Evolutionary conservation across 176 grass and related monocot genomes (phyloP), one percentile per base, ranked within the genome.

Genomic region (Typha latifolia): DNA sequence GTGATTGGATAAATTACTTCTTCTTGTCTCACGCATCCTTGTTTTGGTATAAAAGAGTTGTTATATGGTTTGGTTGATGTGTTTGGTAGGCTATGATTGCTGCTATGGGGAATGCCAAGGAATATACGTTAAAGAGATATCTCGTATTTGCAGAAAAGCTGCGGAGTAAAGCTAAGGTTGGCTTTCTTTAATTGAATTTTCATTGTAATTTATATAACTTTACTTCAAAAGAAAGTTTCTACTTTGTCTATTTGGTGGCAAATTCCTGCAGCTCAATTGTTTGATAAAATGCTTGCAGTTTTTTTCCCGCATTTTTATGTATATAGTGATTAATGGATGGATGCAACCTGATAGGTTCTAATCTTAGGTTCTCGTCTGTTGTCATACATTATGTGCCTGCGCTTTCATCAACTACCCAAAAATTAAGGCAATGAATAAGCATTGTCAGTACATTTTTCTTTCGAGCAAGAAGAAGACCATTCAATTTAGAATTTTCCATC

Each of bases 121-220:
- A 91, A 51, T 96, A 96, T 84, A 91, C 93, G 12, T 66, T 91
- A 67, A 96, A 91, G 80, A 82, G 91, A 48, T 96, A 84, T 78
- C 82, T 96, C n/a, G 59, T 72, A 8, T 89, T 91, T 26, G 80
- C 92, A 69, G 77, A 91, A n/a, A 89, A 89, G 76, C 62, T 96
- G 62, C 92, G 89, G 57, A 66, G 53, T 29, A 91, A 89, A 83
- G 74, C 88, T 4, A 82, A 86, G 92, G 92, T 96, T 49, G 15
- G 14, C 8, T 26, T 79, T 75, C 16, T 62, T 1, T 12, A 31
- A 56, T 15, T 56, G 15, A n/a, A 12, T 20, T 56, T 3, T 19
- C 19, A 14, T 57, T 18, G 34, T 37, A 37, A 37, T 37, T 37
- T 37, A 6, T 37, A 0, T 5, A 37, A 6, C 34, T 37, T 37